These are phyloP conservation scores for Raddia guianensis DNA, from an alignment of 176 grass and related monocot species.

Conservation along the genomic window DNA sequence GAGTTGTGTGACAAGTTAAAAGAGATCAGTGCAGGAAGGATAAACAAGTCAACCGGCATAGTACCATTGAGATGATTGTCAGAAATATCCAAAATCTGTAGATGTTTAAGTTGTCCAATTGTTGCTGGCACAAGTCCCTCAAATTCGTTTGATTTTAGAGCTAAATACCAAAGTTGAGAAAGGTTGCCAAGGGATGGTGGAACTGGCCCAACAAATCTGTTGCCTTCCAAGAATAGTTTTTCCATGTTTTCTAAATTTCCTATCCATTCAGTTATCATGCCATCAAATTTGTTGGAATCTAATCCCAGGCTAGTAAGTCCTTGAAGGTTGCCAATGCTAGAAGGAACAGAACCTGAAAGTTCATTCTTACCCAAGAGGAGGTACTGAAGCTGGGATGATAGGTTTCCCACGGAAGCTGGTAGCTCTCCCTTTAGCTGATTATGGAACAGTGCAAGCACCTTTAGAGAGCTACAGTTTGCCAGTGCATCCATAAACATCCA, in stretches of 20 bases:
- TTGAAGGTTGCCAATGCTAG: slow-evolving; percentile 32
- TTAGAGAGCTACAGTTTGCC: slow-evolving; percentile 23
- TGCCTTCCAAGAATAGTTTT: slow-evolving; percentile 15
- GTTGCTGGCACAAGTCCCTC: slow-evolving; percentile 12
- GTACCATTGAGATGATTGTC: slow-evolving; percentile 27
- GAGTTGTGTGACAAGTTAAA: slow-evolving; percentile 26
- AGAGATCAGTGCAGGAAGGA: slow-evolving; percentile 12
- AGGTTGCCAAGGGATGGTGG: slow-evolving; percentile 5
- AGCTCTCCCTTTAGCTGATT: slow-evolving; percentile 26
- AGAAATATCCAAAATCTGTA: slow-evolving; percentile 28
- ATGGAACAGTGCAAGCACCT: slow-evolving; percentile 11
- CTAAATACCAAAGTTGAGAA: not conserved
- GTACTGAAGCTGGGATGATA: slow-evolving; percentile 27
- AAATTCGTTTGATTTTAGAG: not conserved
- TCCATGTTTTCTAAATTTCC: slow-evolving; percentile 15
- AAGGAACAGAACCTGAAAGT: slow-evolving; percentile 28
- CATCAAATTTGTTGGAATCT: slow-evolving; percentile 37
- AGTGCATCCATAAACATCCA: slow-evolving; percentile 34
- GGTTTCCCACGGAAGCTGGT: slow-evolving; percentile 38
- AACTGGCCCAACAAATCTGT: slow-evolving; percentile 30
- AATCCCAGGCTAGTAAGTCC: slow-evolving; percentile 29
- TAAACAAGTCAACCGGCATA: slow-evolving; percentile 1
- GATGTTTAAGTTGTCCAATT: slow-evolving; percentile 19
- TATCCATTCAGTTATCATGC: slow-evolving; percentile 5
- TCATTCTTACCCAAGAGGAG: slow-evolving; percentile 24